phyloP scores from a whole-genome alignment of 2,329 filamentous ascomycete genomes.

The Diaporthe sp. region DNA sequence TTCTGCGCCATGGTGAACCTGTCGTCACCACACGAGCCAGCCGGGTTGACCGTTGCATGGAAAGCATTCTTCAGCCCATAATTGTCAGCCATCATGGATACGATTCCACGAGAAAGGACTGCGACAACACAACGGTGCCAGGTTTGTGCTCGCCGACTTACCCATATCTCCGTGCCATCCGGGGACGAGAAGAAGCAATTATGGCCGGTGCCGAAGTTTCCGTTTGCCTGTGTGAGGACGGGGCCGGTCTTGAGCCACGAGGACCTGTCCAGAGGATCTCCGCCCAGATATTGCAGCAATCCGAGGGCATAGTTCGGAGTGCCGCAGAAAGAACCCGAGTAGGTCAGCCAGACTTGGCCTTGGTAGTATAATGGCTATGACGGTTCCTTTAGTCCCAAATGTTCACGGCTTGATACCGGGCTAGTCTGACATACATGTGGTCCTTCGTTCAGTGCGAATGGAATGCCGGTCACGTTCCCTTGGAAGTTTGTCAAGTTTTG shows the following conservation, averaged over 20 bases:
- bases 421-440: constrained; percentile 7
- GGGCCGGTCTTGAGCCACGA: constrained; percentile 42
- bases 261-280: constrained; percentile 19
- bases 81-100: background rate
- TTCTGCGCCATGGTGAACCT: constrained; percentile 16
- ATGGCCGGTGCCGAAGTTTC: constrained; percentile 42
- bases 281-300: constrained; percentile 39
- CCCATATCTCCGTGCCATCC: constrained; percentile 32
- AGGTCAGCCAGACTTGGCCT: constrained; percentile 41
- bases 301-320: constrained; percentile 42
- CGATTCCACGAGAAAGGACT: background rate
- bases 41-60: constrained; percentile 5
- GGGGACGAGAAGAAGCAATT: constrained; percentile 40
- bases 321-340: constrained; percentile 42
- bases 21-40: constrained; percentile 2
- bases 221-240: constrained; percentile 41
- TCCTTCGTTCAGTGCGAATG: constrained; percentile 15
- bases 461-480: constrained; percentile 2
- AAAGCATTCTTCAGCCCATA: constrained; percentile 1
- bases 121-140: too few species aligned
- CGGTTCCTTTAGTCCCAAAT: background rate
- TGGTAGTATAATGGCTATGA: constrained; percentile 41
- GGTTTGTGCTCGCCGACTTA: background rate
- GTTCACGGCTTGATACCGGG: background rate
- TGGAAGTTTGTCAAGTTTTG: constrained; percentile 32